Evolutionary conservation across 2,329 filamentous ascomycete species (phyloP).

Genomic region (Botrytis deweyae): DNA sequence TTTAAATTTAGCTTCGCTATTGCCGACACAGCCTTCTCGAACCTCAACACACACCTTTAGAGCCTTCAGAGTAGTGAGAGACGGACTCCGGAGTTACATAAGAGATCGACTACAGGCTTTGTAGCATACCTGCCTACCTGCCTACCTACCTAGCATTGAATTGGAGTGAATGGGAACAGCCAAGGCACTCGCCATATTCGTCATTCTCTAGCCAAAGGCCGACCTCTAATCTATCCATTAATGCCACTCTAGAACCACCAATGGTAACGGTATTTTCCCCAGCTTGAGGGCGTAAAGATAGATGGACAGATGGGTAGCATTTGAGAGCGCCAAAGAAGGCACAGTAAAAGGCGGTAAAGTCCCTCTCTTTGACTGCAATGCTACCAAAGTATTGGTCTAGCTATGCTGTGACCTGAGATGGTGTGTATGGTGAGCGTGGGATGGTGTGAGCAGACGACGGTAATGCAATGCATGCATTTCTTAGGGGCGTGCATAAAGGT

Average conservation of each 20-base stretch:
- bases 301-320: not conserved
- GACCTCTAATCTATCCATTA: not conserved
- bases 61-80: not conserved
- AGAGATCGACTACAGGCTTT: not conserved
- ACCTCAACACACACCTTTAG: not conserved
- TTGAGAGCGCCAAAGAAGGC: not conserved
- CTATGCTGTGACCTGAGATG: not conserved
- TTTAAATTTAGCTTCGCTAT: not conserved
- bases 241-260: not conserved
- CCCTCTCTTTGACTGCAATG: conserved; percentile 5
- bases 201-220: not conserved
- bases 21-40: not conserved
- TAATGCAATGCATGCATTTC: conserved; percentile 16
- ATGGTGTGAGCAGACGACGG: conserved; percentile 6
- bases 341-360: conserved; percentile 13
- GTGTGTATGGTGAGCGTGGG: not conserved
- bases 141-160: not conserved
- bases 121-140: not conserved
- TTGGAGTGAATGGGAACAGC: not conserved
- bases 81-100: not conserved
- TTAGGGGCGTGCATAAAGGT: conserved; percentile 18
- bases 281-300: not conserved
- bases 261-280: conserved; percentile 9
- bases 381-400: not conserved
- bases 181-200: not conserved